These are phyloP conservation scores for Pythium scleroteichum DNA, from an alignment of 352 stramenopile species.

Conservation along the genomic window DNA sequence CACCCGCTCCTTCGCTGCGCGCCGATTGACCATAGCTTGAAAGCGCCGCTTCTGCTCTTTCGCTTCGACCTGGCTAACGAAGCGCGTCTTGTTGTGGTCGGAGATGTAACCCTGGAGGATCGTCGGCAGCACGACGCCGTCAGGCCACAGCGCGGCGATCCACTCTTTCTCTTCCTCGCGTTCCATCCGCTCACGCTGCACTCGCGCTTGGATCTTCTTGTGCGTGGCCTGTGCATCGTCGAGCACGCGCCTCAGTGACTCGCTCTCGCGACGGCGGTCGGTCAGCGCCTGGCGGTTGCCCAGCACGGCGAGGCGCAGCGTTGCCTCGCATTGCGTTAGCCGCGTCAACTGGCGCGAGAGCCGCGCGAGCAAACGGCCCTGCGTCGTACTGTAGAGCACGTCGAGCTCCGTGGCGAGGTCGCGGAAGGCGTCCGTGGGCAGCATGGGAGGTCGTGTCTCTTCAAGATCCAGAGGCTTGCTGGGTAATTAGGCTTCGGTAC, in stretches of 20 bases:
- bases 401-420: slow-evolving; percentile 19
- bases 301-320: slow-evolving; percentile 15
- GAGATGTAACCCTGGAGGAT: slow-evolving; percentile 42
- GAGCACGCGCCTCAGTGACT: slow-evolving; percentile 20
- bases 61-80: slow-evolving; percentile 33
- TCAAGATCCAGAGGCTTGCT: slow-evolving; percentile 15
- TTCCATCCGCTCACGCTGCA: slow-evolving; percentile 45
- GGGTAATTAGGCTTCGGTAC: too few species aligned
- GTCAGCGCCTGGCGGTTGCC: slow-evolving; percentile 2
- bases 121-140: slow-evolving; percentile 54
- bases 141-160: slow-evolving; percentile 64
- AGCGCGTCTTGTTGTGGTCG: neutral
- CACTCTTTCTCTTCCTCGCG: slow-evolving; percentile 63
- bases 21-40: slow-evolving; percentile 39
- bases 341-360: slow-evolving; percentile 15
- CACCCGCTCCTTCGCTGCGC: slow-evolving; percentile 44
- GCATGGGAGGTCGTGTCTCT: slow-evolving; percentile 18
- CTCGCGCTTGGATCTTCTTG: slow-evolving; percentile 25
- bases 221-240: slow-evolving; percentile 25
- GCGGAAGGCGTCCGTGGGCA: slow-evolving; percentile 16
- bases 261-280: slow-evolving; percentile 2
- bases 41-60: slow-evolving; percentile 34
- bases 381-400: slow-evolving; percentile 19
- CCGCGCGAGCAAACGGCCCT: slow-evolving; percentile 9
- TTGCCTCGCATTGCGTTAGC: slow-evolving; percentile 20